These are phyloP conservation scores for Aspergillus piperis DNA, from an alignment of 2,329 filamentous ascomycete genomes.

Conservation along the genomic window DNA sequence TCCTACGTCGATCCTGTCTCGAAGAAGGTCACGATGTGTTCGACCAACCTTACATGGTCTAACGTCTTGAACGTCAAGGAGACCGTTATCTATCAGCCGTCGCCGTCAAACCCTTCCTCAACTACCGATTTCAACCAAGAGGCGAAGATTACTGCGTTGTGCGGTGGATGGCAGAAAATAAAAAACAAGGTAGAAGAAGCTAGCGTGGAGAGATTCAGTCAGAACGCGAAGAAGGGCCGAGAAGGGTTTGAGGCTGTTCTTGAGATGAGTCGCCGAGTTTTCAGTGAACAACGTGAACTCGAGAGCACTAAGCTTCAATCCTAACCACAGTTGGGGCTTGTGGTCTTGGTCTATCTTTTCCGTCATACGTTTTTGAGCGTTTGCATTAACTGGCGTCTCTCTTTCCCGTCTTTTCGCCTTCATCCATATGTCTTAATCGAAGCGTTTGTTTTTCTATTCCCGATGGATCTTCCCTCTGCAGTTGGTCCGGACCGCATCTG, in stretches of 20 bases:
- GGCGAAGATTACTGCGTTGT: slow-evolving; percentile 89
- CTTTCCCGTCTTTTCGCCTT: background rate
- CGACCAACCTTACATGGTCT: slow-evolving; percentile 88
- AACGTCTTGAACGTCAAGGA: slow-evolving; percentile 91
- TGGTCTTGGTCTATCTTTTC: background rate
- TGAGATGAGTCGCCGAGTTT: slow-evolving; percentile 87
- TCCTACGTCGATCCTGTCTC: slow-evolving; percentile 84
- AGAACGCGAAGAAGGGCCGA: slow-evolving; percentile 86
- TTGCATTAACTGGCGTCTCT: slow-evolving; percentile 7
- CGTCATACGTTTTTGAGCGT: background rate
- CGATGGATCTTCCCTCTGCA: background rate
- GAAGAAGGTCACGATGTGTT: slow-evolving; percentile 94
- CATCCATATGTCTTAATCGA: slow-evolving; percentile 32
- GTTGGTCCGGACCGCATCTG: slow-evolving; percentile 1
- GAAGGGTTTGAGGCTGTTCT: slow-evolving; percentile 96
- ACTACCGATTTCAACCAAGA: slow-evolving; percentile 84
- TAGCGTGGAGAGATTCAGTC: slow-evolving; percentile 81
- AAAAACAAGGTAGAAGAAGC: slow-evolving; percentile 95
- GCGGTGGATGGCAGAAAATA: slow-evolving; percentile 95
- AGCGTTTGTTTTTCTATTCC: slow-evolving; percentile 10
- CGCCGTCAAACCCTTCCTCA: slow-evolving; percentile 48
- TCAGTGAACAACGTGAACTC: slow-evolving; percentile 81
- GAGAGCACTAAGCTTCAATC: slow-evolving; percentile 42
- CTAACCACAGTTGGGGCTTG: background rate
- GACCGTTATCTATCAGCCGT: slow-evolving; percentile 82